Evolutionary conservation across 176 grass and related monocot genomes (phyloP).

Genomic region (Musa acuminata): DNA sequence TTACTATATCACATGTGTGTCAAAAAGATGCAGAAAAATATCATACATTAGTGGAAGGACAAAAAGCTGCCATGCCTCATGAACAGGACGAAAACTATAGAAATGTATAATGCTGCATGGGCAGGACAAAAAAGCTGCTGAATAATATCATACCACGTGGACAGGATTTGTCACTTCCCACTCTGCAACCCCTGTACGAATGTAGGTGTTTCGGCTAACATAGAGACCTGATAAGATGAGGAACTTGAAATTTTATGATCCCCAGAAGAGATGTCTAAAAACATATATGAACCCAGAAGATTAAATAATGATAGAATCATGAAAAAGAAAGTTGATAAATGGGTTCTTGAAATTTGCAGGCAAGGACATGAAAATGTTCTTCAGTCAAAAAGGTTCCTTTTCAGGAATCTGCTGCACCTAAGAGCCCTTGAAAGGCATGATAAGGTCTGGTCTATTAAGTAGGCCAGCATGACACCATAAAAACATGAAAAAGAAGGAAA

Average conservation of each 20-base stretch:
- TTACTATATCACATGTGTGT: no score
- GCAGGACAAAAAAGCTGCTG: neutral
- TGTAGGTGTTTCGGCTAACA: slow-evolving; percentile 96
- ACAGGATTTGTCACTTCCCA: slow-evolving; percentile 95
- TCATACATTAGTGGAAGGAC: neutral
- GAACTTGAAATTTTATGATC: slow-evolving; percentile 19
- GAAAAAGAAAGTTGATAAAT: neutral
- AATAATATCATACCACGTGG: slow-evolving; percentile 67
- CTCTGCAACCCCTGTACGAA: slow-evolving; percentile 85
- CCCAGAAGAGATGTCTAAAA: slow-evolving; percentile 7
- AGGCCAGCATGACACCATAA: neutral
- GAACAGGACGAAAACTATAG: slow-evolving; percentile 32
- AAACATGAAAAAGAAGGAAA: neutral
- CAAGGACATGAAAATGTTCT: neutral
- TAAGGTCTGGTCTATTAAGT: neutral
- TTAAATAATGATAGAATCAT: neutral
- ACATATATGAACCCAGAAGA: neutral
- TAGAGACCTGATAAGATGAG: slow-evolving; percentile 59
- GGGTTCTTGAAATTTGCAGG: neutral
- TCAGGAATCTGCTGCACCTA: neutral
- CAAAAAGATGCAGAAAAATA: neutral
- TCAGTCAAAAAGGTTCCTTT: neutral
- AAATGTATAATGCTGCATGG: neutral
- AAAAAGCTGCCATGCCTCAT: slow-evolving; percentile 58
- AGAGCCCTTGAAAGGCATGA: neutral